phyloP scores from a whole-genome alignment of 768 basidiomycete species.

The Rickenella mellea region DNA sequence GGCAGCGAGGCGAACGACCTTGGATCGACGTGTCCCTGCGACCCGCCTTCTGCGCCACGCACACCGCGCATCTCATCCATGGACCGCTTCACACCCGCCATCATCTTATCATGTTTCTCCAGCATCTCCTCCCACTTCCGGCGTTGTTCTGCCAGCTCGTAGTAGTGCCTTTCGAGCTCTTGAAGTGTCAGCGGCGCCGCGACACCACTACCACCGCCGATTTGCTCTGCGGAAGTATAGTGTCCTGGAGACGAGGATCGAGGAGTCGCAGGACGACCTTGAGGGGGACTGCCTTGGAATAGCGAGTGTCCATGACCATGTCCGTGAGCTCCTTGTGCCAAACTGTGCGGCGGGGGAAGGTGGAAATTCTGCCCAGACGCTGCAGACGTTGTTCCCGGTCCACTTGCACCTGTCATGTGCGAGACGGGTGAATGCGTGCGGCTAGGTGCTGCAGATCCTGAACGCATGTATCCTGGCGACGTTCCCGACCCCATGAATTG shows the following conservation, averaged over 20 bases:
- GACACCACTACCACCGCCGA: constrained; percentile 13
- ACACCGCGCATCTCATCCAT: constrained; percentile 62
- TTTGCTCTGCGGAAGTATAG: constrained; percentile 2
- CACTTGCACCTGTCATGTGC: background rate
- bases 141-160: constrained; percentile 53
- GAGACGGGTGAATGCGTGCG: constrained; percentile 55
- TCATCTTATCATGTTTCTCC: constrained; percentile 63
- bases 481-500: constrained; percentile 18
- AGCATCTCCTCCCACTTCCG: constrained; percentile 64
- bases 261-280: too few species aligned
- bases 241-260: too few species aligned
- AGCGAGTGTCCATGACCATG: constrained; percentile 8
- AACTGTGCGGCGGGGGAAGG: constrained; percentile 9
- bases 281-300: too few species aligned
- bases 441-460: constrained; percentile 58
- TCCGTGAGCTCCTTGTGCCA: constrained; percentile 13
- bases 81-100: constrained; percentile 61
- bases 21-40: background rate
- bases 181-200: constrained; percentile 34
- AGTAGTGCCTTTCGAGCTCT: constrained; percentile 69
- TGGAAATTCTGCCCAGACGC: constrained; percentile 19
- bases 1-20: background rate
- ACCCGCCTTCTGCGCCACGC: background rate
- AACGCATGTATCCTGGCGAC: constrained; percentile 50
- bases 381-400: constrained; percentile 38